Evolutionary conservation across 345 rosid species (phyloP), one percentile per base, ranked within the genome.

Genomic region (Citrus medica): DNA sequence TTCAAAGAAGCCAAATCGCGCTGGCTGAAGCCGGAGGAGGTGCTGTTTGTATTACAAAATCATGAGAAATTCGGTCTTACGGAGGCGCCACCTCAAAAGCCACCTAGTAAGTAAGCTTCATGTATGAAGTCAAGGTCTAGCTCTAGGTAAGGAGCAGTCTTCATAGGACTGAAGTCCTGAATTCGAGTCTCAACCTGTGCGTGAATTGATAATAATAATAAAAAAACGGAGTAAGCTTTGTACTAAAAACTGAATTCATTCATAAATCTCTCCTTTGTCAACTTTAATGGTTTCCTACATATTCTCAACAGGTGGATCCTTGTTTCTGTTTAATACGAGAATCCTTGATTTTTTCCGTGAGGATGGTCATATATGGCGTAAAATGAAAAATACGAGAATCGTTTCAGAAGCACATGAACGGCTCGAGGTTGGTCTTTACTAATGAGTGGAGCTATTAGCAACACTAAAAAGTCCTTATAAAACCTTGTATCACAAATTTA

Each of bases 361-460:
- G 82, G 99, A 96, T 76, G 99, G 97, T 71, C 97, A 91, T 83
- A 89, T 76, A 74, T 96, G 97, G 98, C 89, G 92, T 42, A 92
- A 83, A 79, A 96, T 87, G 85, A 94, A 69, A 81, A 95, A 89
- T 76, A 94, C 92, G 62, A 85, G 92, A 78, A 90, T 94, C 81
- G 92, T 96, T 76, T 95, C 93, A 6, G 99, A 96, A 89, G 99
- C 94, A 63, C 97, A 89, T 65, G 99, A 94, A 82, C 81, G 89
- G 40, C 97, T 92, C 73, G 89, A 94, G 98, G 99, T 94, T 73
- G 13, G 51, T 42, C 48, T 2, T 9, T 40, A 2, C 13, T 40
- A 40, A 40, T 40, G 48, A 40, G 48, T 40, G 13, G 13, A 9
- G 13, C 13, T 71, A 69, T 60, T 42, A 12, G 51, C 51, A 42